Evolutionary conservation across 2,329 filamentous ascomycete species (phyloP), one percentile per base, ranked within the genome.

Genomic region (Trichoderma semiorbis): DNA sequence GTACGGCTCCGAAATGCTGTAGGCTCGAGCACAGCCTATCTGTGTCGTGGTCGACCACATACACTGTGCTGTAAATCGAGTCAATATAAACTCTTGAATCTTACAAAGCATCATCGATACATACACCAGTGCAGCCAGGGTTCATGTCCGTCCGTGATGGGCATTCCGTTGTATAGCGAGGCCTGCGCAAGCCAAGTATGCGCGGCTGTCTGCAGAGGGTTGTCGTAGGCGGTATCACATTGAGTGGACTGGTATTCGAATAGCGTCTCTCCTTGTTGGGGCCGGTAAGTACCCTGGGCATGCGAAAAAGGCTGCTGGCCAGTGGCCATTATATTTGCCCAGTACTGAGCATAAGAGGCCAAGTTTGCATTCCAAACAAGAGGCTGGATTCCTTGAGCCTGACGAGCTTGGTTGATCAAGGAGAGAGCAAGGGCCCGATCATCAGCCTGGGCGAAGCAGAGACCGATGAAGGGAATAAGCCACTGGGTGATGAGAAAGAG

Each of bases 51-150:
- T 72, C 10, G 78, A 78, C 80, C 80, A 81, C 78, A 82, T 78
- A 36, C 78, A 80, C 71, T 82, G 80, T 30, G 80, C 80, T 82
- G 53, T 16, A 36, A 47, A 50, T 36, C 28, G 28, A 6, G 12
- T 70, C 18, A 65, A 36, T 10, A 60, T n/a, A 21, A 5, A 26
- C 30, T 16, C 32, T 24, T 16, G 18, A 8, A 58, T 24, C 2
- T 21, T 32, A 11, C 16, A 30, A 36, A 50, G 43, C 24, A 47
- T 30, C 32, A 30, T 28, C 3, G 28, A 39, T 11, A 75, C 78
- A 73, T 77, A 81, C 80, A 79, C 79, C 79, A 81, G 53, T 82
- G 80, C 28, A 81, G 76, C 80, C 80, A 81, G 3, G 75, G 75
- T 71, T 81, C 80, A 16, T 78, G 75, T 7, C 80, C 80, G 7